Conservation (phyloP, 768 basidiomycete species). For the Termitomyces sp. region DNA sequence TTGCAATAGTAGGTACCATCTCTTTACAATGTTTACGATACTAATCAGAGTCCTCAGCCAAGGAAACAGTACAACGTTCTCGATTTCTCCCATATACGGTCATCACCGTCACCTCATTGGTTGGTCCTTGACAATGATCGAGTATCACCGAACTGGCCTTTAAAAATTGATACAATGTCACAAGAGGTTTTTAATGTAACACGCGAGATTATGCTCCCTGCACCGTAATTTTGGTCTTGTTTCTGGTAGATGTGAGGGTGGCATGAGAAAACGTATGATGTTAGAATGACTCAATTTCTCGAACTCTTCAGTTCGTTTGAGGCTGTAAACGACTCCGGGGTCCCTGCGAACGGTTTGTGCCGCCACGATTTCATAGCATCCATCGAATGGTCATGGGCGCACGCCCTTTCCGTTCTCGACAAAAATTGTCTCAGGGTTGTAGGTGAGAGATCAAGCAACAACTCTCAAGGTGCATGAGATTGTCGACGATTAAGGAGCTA, state of each 20-base stretch:
- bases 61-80: constrained; percentile 50
- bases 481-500: neutral
- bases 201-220: constrained; percentile 5
- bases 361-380: too few species aligned
- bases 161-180: neutral
- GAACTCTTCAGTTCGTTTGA: neutral
- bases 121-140: constrained; percentile 22
- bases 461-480: neutral
- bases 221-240: neutral
- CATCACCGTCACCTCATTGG: constrained; percentile 80
- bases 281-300: too few species aligned
- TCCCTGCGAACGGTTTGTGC: neutral
- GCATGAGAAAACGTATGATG: neutral
- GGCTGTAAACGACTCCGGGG: constrained; percentile 1
- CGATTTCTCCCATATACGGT: constrained; percentile 81
- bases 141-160: constrained; percentile 7
- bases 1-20: constrained; percentile 10
- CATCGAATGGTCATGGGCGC: neutral
- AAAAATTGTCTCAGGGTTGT: neutral
- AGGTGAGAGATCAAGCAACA: neutral
- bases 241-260: too few species aligned
- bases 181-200: constrained; percentile 1
- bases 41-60: constrained; percentile 21
- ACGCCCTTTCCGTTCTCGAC: neutral
- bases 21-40: neutral